Conservation (phyloP, 1,284 basidiomycete species). For the Fomitopsis pinicola region DNA sequence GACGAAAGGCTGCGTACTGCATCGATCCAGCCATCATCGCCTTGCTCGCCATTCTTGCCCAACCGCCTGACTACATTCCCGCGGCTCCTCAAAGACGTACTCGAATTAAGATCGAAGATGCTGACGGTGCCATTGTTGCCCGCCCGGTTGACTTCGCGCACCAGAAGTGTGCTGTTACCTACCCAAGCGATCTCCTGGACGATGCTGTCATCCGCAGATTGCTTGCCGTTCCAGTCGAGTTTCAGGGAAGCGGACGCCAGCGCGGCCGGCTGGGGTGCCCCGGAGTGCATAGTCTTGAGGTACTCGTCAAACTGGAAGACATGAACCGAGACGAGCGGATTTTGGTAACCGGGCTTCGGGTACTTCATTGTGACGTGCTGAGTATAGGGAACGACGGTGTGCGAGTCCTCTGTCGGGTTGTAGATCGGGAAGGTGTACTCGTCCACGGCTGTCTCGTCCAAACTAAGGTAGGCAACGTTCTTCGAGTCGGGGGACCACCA, state of each 20-base stretch:
- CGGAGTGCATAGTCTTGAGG: constrained; percentile 28
- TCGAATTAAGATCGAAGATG: constrained; percentile 56
- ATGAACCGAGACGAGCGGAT: constrained; percentile 83
- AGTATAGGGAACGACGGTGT: constrained; percentile 78
- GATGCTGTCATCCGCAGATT: constrained; percentile 61
- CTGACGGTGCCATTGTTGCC: constrained; percentile 78
- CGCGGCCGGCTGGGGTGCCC: constrained; percentile 26
- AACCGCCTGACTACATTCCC: constrained; percentile 71
- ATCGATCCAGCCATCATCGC: constrained; percentile 93
- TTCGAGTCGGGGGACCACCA: constrained; percentile 90
- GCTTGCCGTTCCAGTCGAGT: constrained; percentile 63
- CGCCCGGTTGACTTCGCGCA: constrained; percentile 86
- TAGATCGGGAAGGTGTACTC: constrained; percentile 89
- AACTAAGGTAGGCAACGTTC: constrained; percentile 80
- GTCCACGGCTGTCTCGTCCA: constrained; percentile 87
- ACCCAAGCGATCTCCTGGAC: constrained; percentile 88
- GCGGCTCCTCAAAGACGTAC: constrained; percentile 19
- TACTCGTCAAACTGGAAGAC: constrained; percentile 71
- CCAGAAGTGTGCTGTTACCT: constrained; percentile 65
- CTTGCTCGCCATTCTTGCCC: constrained; percentile 79
- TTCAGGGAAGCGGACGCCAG: constrained; percentile 47
- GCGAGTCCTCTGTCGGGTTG: constrained; percentile 72
- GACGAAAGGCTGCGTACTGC: constrained; percentile 37
- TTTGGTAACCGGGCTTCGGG: constrained; percentile 88
- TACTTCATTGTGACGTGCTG: constrained; percentile 80